Base-by-base conservation (phyloP, 495 filamentous ascomycete species). In the Penicillium pancosmium region DNA sequence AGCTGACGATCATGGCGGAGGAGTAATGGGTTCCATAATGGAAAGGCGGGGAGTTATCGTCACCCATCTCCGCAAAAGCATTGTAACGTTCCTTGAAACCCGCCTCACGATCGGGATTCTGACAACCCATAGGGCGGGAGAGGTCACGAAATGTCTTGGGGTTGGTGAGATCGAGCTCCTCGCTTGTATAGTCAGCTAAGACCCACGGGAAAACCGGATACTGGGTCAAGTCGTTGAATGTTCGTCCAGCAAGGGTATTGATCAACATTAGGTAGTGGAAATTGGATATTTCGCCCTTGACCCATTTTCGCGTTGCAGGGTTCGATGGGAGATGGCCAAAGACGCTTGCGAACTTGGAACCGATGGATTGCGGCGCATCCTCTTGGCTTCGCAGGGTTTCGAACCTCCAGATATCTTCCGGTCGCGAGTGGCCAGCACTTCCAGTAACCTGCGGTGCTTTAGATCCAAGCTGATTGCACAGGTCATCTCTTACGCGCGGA, bases 161-260 rank as follows among this genome's bases (percentile, higher is more conserved):
- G 65, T 97, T 84, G 47, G 84, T 84, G 35, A 98, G 75, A 64
- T 98, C 91, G 31, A 98, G 79, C 61, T 97, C 91, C n/a, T 96
- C 90, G 69, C 93, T 96, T 5, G 91, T 94, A 72, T 98, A 98
- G 68, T 98, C 93, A 5, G 93, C 91, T 25, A 98, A 73, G 13
- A 98, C 87, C 94, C 94, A 98, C 11, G 94, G 94, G 66, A 98
- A 98, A 19, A 98, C 94, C 1, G 94, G 94, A 66, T 98, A 98
- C 61, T 98, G 95, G 1, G 94, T 98, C 10, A 98, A 78, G 70
- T 98, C 94, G 67, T 98, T 98, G 80, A 98, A 98, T 0, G 94
- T 98, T 50, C 94, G 80, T 33, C 94, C 94, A 18, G 94, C 94
- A 82, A 98, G 91, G 6, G 95, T 98, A 67, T 98, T 98, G 68